Evolutionary conservation across 345 rosid species (phyloP).

Genomic region (Trapa bicornis): DNA sequence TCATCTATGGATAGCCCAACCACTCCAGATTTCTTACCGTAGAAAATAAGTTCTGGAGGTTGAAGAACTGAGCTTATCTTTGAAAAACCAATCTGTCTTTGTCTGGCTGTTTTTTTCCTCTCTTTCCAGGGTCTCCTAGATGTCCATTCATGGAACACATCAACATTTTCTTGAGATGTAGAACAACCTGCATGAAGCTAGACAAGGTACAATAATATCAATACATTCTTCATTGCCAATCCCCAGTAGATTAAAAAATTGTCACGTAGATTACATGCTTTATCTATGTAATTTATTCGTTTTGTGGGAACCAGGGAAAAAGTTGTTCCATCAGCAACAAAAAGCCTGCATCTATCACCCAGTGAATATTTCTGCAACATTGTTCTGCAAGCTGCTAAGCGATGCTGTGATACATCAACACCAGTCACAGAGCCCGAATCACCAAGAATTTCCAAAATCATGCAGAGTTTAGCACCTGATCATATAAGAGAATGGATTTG

Average conservation of each 20-base stretch:
- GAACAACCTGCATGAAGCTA: slow-evolving; percentile 43
- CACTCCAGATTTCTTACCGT: slow-evolving; percentile 64
- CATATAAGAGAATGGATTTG: slow-evolving; percentile 1
- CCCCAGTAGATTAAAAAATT: slow-evolving; percentile 6
- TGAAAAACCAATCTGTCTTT: slow-evolving; percentile 23
- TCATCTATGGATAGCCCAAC: slow-evolving; percentile 50
- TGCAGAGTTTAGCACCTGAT: slow-evolving; percentile 95
- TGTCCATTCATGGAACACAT: slow-evolving; percentile 56
- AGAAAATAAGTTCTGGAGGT: slow-evolving; percentile 56
- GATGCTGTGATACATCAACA: slow-evolving; percentile 78
- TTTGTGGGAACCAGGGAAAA: slow-evolving; percentile 53
- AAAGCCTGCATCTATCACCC: slow-evolving; percentile 63
- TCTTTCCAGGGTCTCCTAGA: slow-evolving; percentile 79
- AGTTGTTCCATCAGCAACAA: slow-evolving; percentile 70
- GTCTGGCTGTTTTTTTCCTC: slow-evolving; percentile 55
- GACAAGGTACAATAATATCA: slow-evolving; percentile 20
- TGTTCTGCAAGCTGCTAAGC: slow-evolving; percentile 88
- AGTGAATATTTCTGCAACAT: slow-evolving; percentile 64
- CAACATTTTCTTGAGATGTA: slow-evolving; percentile 23
- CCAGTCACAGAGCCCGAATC: slow-evolving; percentile 76
- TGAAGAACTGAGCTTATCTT: slow-evolving; percentile 19
- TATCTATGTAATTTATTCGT: slow-evolving; percentile 11
- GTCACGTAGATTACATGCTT: slow-evolving; percentile 25
- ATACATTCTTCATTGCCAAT: neutral
- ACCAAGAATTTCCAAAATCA: slow-evolving; percentile 67